Conservation (phyloP, 768 basidiomycete species). For the Artomyces pyxidatus region DNA sequence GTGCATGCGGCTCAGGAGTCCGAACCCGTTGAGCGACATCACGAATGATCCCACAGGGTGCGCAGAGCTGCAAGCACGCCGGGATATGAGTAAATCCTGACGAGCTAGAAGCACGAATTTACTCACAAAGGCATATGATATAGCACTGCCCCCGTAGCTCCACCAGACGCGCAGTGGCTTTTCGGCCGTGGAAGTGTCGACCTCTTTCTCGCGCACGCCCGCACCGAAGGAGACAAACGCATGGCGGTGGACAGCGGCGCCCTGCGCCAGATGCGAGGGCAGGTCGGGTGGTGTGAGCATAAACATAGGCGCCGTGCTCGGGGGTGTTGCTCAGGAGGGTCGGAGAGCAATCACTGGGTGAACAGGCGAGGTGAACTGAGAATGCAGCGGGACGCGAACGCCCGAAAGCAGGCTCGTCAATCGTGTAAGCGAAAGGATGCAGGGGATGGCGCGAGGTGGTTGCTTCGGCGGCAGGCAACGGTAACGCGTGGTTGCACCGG, state of each 20-base stretch:
- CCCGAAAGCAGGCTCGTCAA: not conserved
- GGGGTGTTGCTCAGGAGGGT: not conserved
- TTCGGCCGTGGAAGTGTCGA: constrained; percentile 68
- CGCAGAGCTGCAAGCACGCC: constrained; percentile 60
- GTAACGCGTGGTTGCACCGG: no score
- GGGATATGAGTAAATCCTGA: no score
- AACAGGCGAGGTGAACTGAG: not conserved
- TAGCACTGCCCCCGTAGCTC: constrained; percentile 48
- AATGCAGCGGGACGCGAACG: not conserved
- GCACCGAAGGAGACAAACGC: constrained; percentile 85
- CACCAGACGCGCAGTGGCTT: constrained; percentile 56
- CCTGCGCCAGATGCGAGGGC: constrained; percentile 19
- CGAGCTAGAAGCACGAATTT: no score
- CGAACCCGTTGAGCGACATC: constrained; percentile 84
- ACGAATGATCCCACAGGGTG: constrained; percentile 75
- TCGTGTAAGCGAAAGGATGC: constrained; percentile 21
- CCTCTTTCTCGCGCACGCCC: constrained; percentile 76
- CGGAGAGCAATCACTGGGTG: not conserved
- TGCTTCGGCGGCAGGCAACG: constrained; percentile 1
- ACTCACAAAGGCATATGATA: constrained; percentile 56
- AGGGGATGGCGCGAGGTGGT: constrained; percentile 2
- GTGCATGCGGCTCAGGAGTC: constrained; percentile 73
- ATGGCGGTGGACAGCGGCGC: constrained; percentile 55
- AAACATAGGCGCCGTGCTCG: constrained; percentile 3
- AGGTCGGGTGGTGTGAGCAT: constrained; percentile 23